phyloP scores from a whole-genome alignment of 306 rosid genomes.

The Rosa persica region DNA sequence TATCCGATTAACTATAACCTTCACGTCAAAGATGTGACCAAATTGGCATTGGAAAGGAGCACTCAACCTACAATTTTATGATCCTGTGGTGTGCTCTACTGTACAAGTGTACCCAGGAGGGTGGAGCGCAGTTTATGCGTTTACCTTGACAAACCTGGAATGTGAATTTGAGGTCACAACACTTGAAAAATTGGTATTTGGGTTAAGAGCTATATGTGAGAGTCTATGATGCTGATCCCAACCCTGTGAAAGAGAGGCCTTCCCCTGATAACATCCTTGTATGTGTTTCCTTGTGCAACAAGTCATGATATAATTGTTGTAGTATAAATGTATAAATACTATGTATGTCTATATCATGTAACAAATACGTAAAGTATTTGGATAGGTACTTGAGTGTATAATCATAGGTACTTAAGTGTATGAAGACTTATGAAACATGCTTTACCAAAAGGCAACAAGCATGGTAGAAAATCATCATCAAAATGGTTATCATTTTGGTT shows the following conservation, averaged over 20 bases:
- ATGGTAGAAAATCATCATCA: too few species aligned
- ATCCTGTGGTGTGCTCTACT: conserved; percentile 55
- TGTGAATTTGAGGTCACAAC: conserved; percentile 81
- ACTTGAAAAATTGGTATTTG: conserved; percentile 55
- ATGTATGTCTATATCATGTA: too few species aligned
- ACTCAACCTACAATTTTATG: conserved; percentile 44
- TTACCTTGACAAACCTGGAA: conserved; percentile 68
- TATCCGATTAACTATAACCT: too few species aligned
- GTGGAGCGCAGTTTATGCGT: conserved; percentile 67
- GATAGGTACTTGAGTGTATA: too few species aligned
- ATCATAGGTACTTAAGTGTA: too few species aligned
- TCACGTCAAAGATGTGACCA: too few species aligned
- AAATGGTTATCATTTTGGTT: too few species aligned
- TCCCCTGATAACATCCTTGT: conserved; percentile 46
- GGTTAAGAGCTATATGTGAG: conserved; percentile 71
- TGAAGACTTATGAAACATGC: too few species aligned
- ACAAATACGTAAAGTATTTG: too few species aligned
- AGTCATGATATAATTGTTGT: neutral
- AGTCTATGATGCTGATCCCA: conserved; percentile 55
- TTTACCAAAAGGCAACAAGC: too few species aligned
- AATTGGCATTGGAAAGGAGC: too few species aligned
- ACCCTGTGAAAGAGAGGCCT: conserved; percentile 51
- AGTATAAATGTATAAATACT: too few species aligned
- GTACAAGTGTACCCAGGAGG: conserved; percentile 64
- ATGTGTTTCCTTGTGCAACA: conserved; percentile 32